phyloP scores from a whole-genome alignment of 495 filamentous ascomycete genomes.

The Penicillium mononematosum region DNA sequence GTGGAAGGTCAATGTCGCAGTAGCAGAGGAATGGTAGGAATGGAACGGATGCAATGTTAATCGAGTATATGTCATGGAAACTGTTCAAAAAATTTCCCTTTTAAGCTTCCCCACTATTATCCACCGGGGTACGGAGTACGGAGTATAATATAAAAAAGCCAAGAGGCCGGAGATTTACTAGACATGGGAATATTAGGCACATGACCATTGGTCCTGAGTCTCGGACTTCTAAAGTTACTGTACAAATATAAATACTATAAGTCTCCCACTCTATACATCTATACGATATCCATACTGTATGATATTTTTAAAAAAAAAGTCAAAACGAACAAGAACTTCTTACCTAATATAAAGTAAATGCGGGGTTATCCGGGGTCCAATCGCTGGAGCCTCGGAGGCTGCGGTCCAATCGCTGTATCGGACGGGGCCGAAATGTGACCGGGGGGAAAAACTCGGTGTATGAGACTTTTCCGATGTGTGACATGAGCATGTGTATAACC shows the following conservation, averaged over 20 bases:
- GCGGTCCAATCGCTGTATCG: conserved; percentile 35
- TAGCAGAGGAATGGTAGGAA: too few relatives aligned
- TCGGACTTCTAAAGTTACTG: background rate
- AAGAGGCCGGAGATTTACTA: background rate
- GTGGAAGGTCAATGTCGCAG: background rate
- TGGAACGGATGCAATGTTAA: too few relatives aligned
- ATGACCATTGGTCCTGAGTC: conserved; percentile 3
- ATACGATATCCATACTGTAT: too few relatives aligned
- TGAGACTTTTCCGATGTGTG: conserved; percentile 25
- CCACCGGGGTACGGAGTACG: too few relatives aligned
- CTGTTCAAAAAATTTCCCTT: conserved; percentile 12
- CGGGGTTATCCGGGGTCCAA: conserved; percentile 38
- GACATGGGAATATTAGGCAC: background rate
- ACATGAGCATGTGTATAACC: conserved; percentile 16
- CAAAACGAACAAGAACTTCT: background rate
- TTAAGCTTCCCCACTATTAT: conserved; percentile 3
- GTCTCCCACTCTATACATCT: too few relatives aligned
- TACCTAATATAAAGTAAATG: conserved; percentile 32
- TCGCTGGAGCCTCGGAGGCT: conserved; percentile 34
- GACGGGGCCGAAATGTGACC: conserved; percentile 28
- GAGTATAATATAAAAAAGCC: background rate
- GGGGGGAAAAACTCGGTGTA: conserved; percentile 24
- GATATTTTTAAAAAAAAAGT: too few relatives aligned
- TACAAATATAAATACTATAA: background rate
- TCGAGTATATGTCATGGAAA: too few relatives aligned